These are phyloP conservation scores for Amoebophrya sp. DNA, from an alignment of 169 alveolate genomes.

Conservation along the genomic window DNA sequence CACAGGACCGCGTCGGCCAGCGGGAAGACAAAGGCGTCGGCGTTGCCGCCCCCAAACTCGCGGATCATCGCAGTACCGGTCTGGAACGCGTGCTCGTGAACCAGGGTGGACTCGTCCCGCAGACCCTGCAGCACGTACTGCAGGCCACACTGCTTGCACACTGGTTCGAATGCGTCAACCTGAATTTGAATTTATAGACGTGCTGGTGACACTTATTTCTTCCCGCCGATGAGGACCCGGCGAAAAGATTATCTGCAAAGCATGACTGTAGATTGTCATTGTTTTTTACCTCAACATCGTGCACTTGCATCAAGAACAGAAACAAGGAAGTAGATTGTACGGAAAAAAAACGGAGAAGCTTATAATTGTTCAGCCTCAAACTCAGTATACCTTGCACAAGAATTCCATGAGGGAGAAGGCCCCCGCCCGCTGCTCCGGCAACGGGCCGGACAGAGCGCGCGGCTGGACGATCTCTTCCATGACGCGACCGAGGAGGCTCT, in stretches of 20 bases:
- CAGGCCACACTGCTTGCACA: not conserved
- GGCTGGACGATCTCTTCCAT: not conserved
- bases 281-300: too few species aligned
- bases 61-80: slow-evolving; percentile 13
- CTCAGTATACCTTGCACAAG: not conserved
- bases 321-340: too few species aligned
- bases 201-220: too few species aligned
- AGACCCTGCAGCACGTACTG: not conserved
- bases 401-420: not conserved
- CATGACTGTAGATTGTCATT: too few species aligned
- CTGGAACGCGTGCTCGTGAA: not conserved
- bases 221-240: too few species aligned
- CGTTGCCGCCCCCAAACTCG: not conserved
- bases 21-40: not conserved
- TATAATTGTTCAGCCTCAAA: not conserved
- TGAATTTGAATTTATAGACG: not conserved
- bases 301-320: too few species aligned
- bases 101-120: not conserved
- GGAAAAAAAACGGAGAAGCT: too few species aligned
- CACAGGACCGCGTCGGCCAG: not conserved
- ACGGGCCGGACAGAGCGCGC: not conserved
- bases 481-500: not conserved
- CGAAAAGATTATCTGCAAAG: too few species aligned
- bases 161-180: not conserved
- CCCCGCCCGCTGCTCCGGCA: not conserved